Conservation (phyloP, 306 rosid genomes). For the Macrotyloma uniflorum region DNA sequence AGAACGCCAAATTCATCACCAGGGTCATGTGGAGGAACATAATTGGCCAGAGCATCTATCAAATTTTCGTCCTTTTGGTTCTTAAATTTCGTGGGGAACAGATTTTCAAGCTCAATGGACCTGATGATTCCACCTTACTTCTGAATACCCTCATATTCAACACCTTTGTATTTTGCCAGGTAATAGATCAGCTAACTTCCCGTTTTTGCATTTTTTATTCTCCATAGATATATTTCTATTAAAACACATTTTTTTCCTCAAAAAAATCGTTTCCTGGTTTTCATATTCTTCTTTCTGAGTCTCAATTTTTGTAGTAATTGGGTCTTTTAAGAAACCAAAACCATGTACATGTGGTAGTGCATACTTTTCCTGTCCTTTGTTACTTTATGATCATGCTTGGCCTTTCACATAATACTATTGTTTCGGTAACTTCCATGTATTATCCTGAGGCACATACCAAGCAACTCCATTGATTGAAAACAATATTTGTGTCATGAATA, state of each 20-base stretch:
- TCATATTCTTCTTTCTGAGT: too few species aligned
- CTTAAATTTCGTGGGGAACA: conserved; percentile 62
- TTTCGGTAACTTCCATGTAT: neutral
- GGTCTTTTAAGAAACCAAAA: too few species aligned
- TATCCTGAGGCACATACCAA: neutral
- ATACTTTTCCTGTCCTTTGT: neutral
- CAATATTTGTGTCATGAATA: conserved; percentile 4
- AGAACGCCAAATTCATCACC: conserved; percentile 63
- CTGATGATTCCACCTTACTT: conserved; percentile 50
- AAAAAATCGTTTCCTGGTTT: too few species aligned
- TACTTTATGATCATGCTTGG: neutral
- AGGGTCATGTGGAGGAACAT: conserved; percentile 88
- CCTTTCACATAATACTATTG: too few species aligned
- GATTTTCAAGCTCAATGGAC: conserved; percentile 55
- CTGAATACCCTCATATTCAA: conserved; percentile 83
- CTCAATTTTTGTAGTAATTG: too few species aligned
- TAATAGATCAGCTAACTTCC: conserved; percentile 32
- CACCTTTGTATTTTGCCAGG: conserved; percentile 93
- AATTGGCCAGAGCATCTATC: conserved; percentile 83
- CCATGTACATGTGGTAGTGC: too few species aligned
- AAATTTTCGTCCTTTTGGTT: conserved; percentile 62
- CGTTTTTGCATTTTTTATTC: neutral
- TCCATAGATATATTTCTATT: too few species aligned
- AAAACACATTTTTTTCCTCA: too few species aligned
- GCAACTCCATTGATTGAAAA: neutral